Evolutionary conservation across 495 filamentous ascomycete species (phyloP), one percentile per base, ranked within the genome.

Genomic region (Lasiosphaeria ovina): DNA sequence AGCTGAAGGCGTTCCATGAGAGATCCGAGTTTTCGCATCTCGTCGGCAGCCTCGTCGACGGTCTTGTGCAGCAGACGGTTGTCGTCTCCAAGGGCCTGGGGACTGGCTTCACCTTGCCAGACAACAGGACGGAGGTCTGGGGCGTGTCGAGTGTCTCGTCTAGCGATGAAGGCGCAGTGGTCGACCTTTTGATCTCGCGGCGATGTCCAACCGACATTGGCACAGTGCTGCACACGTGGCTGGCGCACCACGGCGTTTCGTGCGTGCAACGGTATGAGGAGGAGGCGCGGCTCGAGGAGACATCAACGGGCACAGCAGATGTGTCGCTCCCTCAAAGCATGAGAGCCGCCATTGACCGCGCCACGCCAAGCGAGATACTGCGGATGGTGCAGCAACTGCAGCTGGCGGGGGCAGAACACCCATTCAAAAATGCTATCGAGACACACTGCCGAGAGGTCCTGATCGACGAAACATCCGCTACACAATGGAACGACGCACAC

Each of bases 61-160:
- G 67, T 10, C 62, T 71, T 10, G 17, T 40, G 6, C 24, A 56
- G 7, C 60, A 59, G n/a, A 59, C 36, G 0, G 53, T 71, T 2
- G 6, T 49, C 4, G 55, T 71, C 5, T 67, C 60, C 57, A 63
- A 64, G 45, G 69, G 69, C 4, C 65, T 71, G 0, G 67, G 36
- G 4, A 62, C 67, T 1, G 69, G 67, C 3, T 72, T 72, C 24
- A 61, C 49, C n/a, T 16, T 71, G 7, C 69, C 69, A 0, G 66
- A 71, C 24, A 60, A 60, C 1, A 40, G 42, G 1, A 52, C 47
- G 7, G 57, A 67, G 56, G 61, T 72, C 34, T 72, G 68, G 68
- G 63, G 69, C 3, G 11, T 72, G 5, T 66, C 66, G 1, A 34
- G 16, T 2, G 44, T n/a, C 11, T 11, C 44, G 12, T 42, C 44